Evolutionary conservation across 202 grass and related monocot species (phyloP).

Genomic region (Setaria viridis): DNA sequence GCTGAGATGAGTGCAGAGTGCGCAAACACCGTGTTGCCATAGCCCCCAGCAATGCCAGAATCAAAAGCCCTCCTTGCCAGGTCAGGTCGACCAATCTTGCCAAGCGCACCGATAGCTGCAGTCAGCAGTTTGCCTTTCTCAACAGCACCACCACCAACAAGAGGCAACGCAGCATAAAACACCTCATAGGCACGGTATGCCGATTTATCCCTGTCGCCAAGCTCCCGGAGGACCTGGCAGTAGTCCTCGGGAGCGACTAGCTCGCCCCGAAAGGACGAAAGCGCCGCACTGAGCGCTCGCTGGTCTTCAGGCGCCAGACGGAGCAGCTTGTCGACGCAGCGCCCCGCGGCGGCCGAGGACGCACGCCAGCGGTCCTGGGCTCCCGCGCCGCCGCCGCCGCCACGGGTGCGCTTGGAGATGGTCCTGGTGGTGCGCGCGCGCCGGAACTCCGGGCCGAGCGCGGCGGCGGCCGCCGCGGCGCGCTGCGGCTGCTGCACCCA

Average conservation of each 20-base stretch:
- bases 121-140: constrained; percentile 90
- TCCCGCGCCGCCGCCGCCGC: constrained; percentile 21
- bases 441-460: constrained; percentile 82
- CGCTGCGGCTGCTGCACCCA: constrained; percentile 57
- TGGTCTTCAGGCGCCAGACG: constrained; percentile 51
- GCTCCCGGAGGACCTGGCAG: constrained; percentile 70
- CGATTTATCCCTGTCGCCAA: constrained; percentile 62
- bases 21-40: constrained; percentile 87
- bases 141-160: constrained; percentile 55
- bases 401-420: constrained; percentile 87
- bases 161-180: constrained; percentile 66
- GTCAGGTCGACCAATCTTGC: constrained; percentile 78
- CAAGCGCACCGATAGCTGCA: constrained; percentile 66
- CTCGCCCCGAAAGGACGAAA: constrained; percentile 55
- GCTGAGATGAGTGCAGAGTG: constrained; percentile 87
- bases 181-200: constrained; percentile 58
- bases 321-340: constrained; percentile 74
- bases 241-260: constrained; percentile 77
- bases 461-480: background rate
- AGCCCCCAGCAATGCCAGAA: constrained; percentile 56
- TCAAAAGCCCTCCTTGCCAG: constrained; percentile 85
- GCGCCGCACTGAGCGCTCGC: constrained; percentile 27
- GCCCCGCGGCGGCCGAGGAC: constrained; percentile 60
- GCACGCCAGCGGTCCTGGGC: constrained; percentile 34
- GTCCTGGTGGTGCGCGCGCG: constrained; percentile 74